A percentile compares a stretch with the other conserved stretches of the same genome.
These are phyloP conservation scores for Pleurotus giganteus DNA, from an alignment of 768 basidiomycete species.

Conservation along the genomic window DNA sequence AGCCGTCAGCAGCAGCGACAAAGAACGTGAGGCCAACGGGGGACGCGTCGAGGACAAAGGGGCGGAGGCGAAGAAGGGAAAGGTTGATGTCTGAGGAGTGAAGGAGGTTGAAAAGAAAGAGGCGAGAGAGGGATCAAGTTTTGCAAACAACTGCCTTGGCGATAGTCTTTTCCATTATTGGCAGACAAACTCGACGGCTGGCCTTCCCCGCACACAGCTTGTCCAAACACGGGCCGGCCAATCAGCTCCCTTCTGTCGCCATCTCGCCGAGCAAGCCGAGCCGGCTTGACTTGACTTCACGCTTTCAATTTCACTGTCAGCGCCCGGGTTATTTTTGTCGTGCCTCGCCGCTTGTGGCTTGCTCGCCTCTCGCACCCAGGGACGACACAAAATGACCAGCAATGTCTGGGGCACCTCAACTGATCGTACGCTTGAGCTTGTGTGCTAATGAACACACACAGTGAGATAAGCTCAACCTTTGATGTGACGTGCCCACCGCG, in stretches of 20 bases:
- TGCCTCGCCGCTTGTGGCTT: too few relatives aligned
- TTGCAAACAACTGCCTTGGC: constrained; percentile 3
- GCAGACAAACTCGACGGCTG: constrained; percentile 3
- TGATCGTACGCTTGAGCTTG: too few relatives aligned
- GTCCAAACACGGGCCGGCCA: constrained; percentile 1
- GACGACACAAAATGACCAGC: too few relatives aligned
- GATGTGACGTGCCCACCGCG: too few relatives aligned
- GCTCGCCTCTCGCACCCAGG: too few relatives aligned
- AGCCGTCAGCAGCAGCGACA: constrained; percentile 5
- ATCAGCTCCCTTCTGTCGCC: not conserved
- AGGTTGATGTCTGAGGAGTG: not conserved
- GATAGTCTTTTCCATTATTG: constrained; percentile 4
- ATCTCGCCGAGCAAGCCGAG: constrained; percentile 8
- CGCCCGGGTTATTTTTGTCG: too few relatives aligned
- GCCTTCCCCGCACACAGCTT: constrained; percentile 6
- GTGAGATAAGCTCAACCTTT: too few relatives aligned
- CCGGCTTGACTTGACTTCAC: not conserved
- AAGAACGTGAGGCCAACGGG: constrained; percentile 4
- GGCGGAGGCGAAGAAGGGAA: constrained; percentile 1
- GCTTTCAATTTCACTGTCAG: too few relatives aligned
- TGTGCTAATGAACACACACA: too few relatives aligned
- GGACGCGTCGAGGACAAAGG: not conserved
- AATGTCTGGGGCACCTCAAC: too few relatives aligned
- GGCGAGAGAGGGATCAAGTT: constrained; percentile 1
- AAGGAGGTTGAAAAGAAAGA: constrained; percentile 9